Evolutionary conservation across 371 early-diverging fungal genomes (phyloP).

Genomic region (Apophysomyces elegans): DNA sequence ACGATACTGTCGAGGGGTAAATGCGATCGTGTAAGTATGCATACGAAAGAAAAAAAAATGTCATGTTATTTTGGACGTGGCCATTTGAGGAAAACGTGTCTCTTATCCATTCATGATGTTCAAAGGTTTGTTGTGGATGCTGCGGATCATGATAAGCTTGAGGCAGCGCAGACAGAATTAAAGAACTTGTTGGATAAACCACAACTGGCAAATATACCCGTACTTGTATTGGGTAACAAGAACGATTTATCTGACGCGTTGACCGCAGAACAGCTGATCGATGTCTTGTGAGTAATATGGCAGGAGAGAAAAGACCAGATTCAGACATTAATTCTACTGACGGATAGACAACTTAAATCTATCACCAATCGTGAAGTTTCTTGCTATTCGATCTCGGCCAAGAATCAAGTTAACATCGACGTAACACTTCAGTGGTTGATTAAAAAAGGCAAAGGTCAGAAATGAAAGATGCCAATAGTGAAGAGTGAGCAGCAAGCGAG

Average conservation of each 20-base stretch:
- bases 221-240: constrained; percentile 99
- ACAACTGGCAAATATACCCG: constrained; percentile 89
- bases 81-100: no score
- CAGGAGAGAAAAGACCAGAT: background rate
- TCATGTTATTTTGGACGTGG: no score
- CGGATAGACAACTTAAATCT: constrained; percentile 77
- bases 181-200: constrained; percentile 91
- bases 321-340: constrained; percentile 1
- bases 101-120: background rate
- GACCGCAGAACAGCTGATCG: constrained; percentile 91
- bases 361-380: constrained; percentile 96
- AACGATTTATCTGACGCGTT: constrained; percentile 95
- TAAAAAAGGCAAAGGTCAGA: constrained; percentile 74
- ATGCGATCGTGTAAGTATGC: constrained; percentile 91
- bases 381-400: constrained; percentile 99
- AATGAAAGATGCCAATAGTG: constrained; percentile 34
- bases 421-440: constrained; percentile 97
- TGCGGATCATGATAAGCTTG: constrained; percentile 91
- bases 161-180: constrained; percentile 91
- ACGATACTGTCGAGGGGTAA: constrained; percentile 93
- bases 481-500: background rate
- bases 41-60: constrained; percentile 1
- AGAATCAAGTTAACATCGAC: constrained; percentile 97
- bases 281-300: constrained; percentile 70
- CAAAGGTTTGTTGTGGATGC: constrained; percentile 93